Evolutionary conservation across 805 yeast species (phyloP), one percentile per base, ranked within the genome.

Genomic region (Candida taoyuanica): DNA sequence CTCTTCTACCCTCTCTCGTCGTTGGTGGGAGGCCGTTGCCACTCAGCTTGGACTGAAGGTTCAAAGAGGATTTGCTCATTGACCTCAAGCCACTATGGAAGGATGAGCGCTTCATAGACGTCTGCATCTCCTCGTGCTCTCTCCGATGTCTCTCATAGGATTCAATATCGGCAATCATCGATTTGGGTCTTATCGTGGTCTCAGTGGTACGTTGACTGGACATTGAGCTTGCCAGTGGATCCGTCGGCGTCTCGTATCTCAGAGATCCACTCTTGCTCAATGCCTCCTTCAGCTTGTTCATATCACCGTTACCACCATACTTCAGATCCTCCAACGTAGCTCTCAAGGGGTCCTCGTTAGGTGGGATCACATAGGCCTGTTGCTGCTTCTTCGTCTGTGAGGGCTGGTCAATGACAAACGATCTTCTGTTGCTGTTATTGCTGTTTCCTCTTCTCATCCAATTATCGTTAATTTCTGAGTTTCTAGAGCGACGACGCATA

Each of bases 1-100:
- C 78, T 9, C 70, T 68, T 37, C 71, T 67, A 2, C 84, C 84
- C 36, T 74, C 77, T 4, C 70, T n/a, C n/a, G n/a, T n/a, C n/a
- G n/a, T n/a, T 60, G 1, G 81, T 66, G 84, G 84, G 7, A 74
- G 54, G 13, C 65, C 67, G 31, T 40, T 46, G 5, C 50, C 38
- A 16, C 53, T 51, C 19, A 58, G 23, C 43, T 50, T 50, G 6
- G 48, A 46, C 29, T 53, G 54, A 29, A 52, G 29, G 33, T 48
- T 53, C 15, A 52, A 32, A 7, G 58, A 52, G 1, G 56, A 49
- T 37, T 40, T 52, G 14, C 56, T 49, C 29, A 42, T 36, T 3
- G 53, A 45, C 42, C 55, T 49, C 26, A 53, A 23, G 3, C 54
- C 58, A 3, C 53, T 40, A 29, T 55, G 55, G 49, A 53, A 56